A percentile compares a stretch with the other conserved stretches of the same genome.
Evolutionary conservation across 345 rosid species (phyloP).

Genomic region (Geranium brycei): DNA sequence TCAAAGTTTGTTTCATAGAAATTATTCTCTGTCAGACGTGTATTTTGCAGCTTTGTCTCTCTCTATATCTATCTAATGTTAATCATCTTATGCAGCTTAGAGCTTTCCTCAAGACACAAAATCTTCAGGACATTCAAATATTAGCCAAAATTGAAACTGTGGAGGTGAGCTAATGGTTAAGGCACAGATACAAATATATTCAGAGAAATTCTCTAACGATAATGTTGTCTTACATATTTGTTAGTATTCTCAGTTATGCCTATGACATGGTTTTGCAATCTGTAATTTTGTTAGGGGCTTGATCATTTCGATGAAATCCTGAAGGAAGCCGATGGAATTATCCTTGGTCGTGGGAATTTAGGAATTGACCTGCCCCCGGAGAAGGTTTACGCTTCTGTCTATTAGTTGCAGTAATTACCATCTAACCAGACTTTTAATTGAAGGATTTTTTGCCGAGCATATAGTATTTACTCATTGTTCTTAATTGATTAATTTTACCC

Average conservation of each 20-base stretch:
- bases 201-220: neutral
- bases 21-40: neutral
- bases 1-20: neutral
- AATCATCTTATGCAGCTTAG: conserved; percentile 16
- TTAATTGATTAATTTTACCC: too few species aligned
- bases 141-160: conserved; percentile 26
- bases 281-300: conserved; percentile 16
- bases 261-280: neutral
- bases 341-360: conserved; percentile 27
- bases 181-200: too few species aligned
- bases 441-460: neutral
- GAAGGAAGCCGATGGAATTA: conserved; percentile 26
- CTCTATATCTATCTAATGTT: neutral
- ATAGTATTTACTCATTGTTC: neutral
- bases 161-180: conserved; percentile 17
- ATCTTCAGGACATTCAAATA: conserved; percentile 20
- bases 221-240: neutral
- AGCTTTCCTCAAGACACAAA: conserved; percentile 15
- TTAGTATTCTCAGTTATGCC: neutral
- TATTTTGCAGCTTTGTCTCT: neutral
- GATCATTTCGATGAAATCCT: conserved; percentile 24
- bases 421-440: neutral
- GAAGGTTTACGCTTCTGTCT: conserved; percentile 12
- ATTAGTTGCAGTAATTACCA: neutral
- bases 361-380: conserved; percentile 31